Evolutionary conservation across 371 early-diverging fungal genomes (phyloP), one percentile per base, ranked within the genome.

Genomic region (Smittium mucronatum): DNA sequence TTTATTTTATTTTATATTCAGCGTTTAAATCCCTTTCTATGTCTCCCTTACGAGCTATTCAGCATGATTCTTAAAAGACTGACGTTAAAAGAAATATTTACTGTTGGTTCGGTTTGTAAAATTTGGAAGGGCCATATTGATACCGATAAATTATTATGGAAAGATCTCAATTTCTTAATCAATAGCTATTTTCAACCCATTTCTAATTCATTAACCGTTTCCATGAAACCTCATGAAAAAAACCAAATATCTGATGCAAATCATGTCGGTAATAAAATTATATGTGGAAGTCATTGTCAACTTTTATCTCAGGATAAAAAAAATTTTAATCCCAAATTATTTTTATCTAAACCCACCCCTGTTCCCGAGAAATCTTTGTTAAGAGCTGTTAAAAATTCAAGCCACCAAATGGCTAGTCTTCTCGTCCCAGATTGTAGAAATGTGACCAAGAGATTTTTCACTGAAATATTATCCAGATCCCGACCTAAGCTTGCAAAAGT

Each of bases 41-140:
- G 21, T 21, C 21, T 47, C 11, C 47, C 47, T 11, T 47, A 21
- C 21, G 47, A 47, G 21, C 5, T 47, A 47, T 47, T 47, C 21
- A 21, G 21, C 47, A 47, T 47, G 11, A 47, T 47, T 21, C 5
- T 47, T 47, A 47, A 21, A 5, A 11, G 21, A 11, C 47, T 47
- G 5, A 47, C 11, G 11, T 21, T 47, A 11, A 47, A 47, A 21
- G 47, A 47, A 5, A 21, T 47, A 47, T 47, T 11, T 47, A 47
- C 11, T 11, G 21, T 47, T 47, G 5, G 11, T 47, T 11, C 31
- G 17, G 65, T 65, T n/a, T 33, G 32, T 33, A 32, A 17, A 65
- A 21, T n/a, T 26, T 65, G 65, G 65, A 65, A 65, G 34, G n/a
- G 2, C 5, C 34, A 33, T 33, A 65, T 65, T 33, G 65, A 65